Base-by-base conservation (phyloP, 768 basidiomycete species). In the Lentinula edodes region DNA sequence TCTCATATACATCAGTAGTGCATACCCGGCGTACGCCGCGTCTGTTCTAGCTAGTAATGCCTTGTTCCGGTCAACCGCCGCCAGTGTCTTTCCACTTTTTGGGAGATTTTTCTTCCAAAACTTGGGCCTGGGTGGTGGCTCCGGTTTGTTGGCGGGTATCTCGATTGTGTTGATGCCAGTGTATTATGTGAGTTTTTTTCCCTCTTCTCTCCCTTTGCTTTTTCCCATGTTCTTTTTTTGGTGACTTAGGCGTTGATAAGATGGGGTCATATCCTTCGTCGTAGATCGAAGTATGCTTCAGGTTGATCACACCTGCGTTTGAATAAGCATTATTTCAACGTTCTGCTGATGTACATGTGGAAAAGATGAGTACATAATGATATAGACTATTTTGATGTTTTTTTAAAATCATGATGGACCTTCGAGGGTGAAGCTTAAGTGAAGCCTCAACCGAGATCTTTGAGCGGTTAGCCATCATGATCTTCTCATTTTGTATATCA, bases 11-110 rank as follows among this genome's bases (percentile, higher is more conserved):
- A 62, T 72, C 23, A 63, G 71, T 1, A 67, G 67, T 41, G 72
- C 71, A 38, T 75, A 75, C 56, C 70, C 72, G 1, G 62, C 50
- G 0, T 71, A 74, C 58, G 70, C 68, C 1, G 74, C 73, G 32
- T 67, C 67, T 43, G 73, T 74, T 23, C 66, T 75, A 15, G 73
- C 73, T 0, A 73, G 73, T 35, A 74, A 74, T 52, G 73, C 69
- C 56, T 62, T 74, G 10, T 73, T 73, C 63, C 66, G 74, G 4
- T 68, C 72, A 0, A 63, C 67, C 60, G 67, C 73, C 36, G 66
- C 68, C 18, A 61, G 65, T 20, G 64, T 66, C 4, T 69, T 68
- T 58, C 69, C 66, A 63, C 64, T 54, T 2, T 54, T 60, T 34
- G 62, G 46, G 16, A 36, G 42, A 6, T 34, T 42, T 8, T 43